Conservation (phyloP, 345 rosid species). For the Melastoma malabathricum region DNA sequence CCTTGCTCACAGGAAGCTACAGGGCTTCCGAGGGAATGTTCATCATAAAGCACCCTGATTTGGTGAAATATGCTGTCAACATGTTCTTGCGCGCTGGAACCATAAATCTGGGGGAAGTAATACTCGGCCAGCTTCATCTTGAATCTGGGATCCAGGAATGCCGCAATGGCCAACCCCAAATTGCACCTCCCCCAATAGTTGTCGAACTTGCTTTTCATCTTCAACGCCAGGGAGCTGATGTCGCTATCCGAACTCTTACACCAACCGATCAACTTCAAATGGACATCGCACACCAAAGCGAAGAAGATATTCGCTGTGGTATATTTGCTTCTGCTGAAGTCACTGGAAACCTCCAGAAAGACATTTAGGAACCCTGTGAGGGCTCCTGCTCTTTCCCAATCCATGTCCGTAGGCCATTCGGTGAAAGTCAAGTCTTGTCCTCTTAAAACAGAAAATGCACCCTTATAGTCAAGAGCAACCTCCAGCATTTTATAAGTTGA, state of each 20-base stretch:
- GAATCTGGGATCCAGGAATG: slow-evolving; percentile 72
- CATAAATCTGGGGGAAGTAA: slow-evolving; percentile 56
- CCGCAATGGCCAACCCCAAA: slow-evolving; percentile 54
- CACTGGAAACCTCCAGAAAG: slow-evolving; percentile 42
- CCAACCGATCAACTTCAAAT: slow-evolving; percentile 60
- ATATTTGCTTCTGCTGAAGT: slow-evolving; percentile 31
- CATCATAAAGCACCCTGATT: slow-evolving; percentile 50
- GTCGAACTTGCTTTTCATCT: slow-evolving; percentile 53
- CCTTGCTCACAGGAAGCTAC: slow-evolving; percentile 45
- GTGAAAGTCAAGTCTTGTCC: slow-evolving; percentile 22
- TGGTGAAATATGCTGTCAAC: slow-evolving; percentile 42
- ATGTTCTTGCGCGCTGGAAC: slow-evolving; percentile 32
- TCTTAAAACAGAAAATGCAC: slow-evolving; percentile 29
- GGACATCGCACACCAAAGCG: slow-evolving; percentile 52
- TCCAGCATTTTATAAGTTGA: slow-evolving; percentile 56
- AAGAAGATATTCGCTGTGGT: slow-evolving; percentile 52
- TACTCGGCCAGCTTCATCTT: slow-evolving; percentile 74
- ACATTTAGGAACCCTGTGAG: slow-evolving; percentile 38
- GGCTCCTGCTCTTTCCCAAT: slow-evolving; percentile 41
- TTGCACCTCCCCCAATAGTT: slow-evolving; percentile 66
- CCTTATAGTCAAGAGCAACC: slow-evolving; percentile 37
- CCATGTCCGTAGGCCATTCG: slow-evolving; percentile 44
- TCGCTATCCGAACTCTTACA: slow-evolving; percentile 49
- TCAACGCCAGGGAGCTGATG: slow-evolving; percentile 35
- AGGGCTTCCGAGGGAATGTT: slow-evolving; percentile 53